phyloP scores from a whole-genome alignment of 2,329 filamentous ascomycete genomes.

The Ascochyta fabae region DNA sequence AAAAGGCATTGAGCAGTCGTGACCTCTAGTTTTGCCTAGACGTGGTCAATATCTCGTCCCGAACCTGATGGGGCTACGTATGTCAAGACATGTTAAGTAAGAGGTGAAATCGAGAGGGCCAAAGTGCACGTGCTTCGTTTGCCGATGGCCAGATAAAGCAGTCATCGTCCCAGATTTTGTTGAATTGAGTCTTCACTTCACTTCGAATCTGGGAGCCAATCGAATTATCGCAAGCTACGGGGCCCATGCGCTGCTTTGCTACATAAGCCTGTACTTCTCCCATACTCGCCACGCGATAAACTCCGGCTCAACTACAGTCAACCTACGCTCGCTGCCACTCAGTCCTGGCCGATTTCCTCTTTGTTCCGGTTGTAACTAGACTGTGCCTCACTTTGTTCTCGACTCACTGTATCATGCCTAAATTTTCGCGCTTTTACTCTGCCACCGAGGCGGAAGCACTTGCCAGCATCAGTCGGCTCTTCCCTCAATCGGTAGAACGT shows the following conservation, averaged over 20 bases:
- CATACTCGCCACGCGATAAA: background rate
- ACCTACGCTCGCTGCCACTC: background rate
- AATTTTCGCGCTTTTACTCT: slow-evolving; percentile 8
- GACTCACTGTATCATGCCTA: background rate
- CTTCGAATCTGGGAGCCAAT: background rate
- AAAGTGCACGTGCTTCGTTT: background rate
- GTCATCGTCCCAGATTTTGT: background rate
- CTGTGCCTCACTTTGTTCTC: background rate
- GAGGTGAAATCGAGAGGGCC: too few relatives aligned
- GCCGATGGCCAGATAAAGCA: background rate
- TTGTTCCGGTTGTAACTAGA: background rate
- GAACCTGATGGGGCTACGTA: too few relatives aligned
- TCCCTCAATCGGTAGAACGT: background rate
- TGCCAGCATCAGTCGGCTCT: background rate
- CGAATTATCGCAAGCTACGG: background rate
- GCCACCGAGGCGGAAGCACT: slow-evolving; percentile 5
- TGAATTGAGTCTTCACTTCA: background rate
- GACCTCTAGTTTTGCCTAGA: too few relatives aligned
- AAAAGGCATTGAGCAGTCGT: background rate
- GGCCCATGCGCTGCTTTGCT: background rate
- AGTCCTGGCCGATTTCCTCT: background rate
- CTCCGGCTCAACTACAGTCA: background rate
- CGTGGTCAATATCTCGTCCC: too few relatives aligned
- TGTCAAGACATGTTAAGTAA: too few relatives aligned
- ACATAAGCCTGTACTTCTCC: background rate